phyloP scores from a whole-genome alignment of 1,139 yeast species.

The Saccharomyces hybrid region DNA sequence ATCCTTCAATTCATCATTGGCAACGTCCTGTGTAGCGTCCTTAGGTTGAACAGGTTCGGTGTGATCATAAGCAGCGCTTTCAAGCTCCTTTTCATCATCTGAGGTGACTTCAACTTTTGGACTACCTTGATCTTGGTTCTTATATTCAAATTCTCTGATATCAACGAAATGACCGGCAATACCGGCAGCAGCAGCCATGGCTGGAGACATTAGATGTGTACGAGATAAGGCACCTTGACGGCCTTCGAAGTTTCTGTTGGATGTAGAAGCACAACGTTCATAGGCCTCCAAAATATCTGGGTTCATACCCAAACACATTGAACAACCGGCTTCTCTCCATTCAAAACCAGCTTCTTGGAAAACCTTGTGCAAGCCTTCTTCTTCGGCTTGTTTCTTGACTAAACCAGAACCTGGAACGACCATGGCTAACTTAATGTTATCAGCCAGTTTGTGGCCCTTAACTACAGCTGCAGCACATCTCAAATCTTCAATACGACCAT shows the following conservation, averaged over 20 bases:
- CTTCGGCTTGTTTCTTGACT: conserved; percentile 86
- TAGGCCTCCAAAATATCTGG: conserved; percentile 91
- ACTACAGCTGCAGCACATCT: conserved; percentile 93
- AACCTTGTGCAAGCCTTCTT: conserved; percentile 86
- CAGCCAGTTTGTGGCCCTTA: conserved; percentile 83
- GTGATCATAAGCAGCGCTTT: conserved; percentile 61
- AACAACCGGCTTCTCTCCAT: conserved; percentile 99
- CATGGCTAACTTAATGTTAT: conserved; percentile 69
- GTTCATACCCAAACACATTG: conserved; percentile 99
- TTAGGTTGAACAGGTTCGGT: conserved; percentile 45
- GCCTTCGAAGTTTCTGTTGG: conserved; percentile 97
- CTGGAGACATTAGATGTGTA: conserved; percentile 96
- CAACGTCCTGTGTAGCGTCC: conserved; percentile 31
- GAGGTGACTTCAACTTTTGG: conserved; percentile 54
- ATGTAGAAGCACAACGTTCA: conserved; percentile 97
- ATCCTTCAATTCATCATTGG: conserved; percentile 45
- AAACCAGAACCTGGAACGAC: conserved; percentile 97
- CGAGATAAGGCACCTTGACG: conserved; percentile 97
- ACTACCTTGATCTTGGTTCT: conserved; percentile 41
- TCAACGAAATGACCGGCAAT: conserved; percentile 85
- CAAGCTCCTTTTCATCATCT: conserved; percentile 49
- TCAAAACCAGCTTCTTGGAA: conserved; percentile 89
- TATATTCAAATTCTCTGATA: conserved; percentile 70
- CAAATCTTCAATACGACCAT: conserved; percentile 93
- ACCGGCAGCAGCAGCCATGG: conserved; percentile 99